Conservation (phyloP, 371 early-diverging fungal species). For the Actinomortierella wolfii region DNA sequence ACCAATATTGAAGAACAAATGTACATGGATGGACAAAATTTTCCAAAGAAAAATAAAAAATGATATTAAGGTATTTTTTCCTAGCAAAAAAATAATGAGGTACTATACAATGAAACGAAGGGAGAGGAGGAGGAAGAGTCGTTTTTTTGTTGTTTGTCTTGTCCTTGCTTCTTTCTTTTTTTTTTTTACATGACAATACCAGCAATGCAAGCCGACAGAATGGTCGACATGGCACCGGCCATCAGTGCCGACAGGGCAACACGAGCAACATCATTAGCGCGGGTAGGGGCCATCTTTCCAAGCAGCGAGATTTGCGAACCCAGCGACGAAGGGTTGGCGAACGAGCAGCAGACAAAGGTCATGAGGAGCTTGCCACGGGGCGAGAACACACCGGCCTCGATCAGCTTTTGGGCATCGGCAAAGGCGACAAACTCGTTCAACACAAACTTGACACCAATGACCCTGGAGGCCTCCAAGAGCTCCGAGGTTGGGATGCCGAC, state of each 20-base stretch:
- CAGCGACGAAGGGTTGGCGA: slow-evolving; percentile 87
- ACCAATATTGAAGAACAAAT: too few species aligned
- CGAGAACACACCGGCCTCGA: slow-evolving; percentile 8
- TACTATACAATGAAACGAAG: too few species aligned
- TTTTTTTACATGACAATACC: slow-evolving; percentile 67
- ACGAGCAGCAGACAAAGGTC: slow-evolving; percentile 87
- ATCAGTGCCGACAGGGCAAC: slow-evolving; percentile 83
- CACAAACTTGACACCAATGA: slow-evolving; percentile 86
- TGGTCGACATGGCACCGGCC: slow-evolving; percentile 82
- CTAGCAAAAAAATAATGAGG: too few species aligned
- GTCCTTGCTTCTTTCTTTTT: background rate
- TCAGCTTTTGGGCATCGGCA: slow-evolving; percentile 15
- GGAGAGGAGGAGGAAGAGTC: too few species aligned
- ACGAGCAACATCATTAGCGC: slow-evolving; percentile 77
- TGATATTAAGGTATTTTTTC: too few species aligned
- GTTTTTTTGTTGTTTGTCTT: too few species aligned
- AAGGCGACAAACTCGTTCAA: slow-evolving; percentile 92
- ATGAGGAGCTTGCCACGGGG: slow-evolving; percentile 58
- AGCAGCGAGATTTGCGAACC: slow-evolving; percentile 87
- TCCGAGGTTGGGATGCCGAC: slow-evolving; percentile 76
- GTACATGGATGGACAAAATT: too few species aligned
- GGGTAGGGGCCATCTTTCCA: slow-evolving; percentile 81
- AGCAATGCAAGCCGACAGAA: slow-evolving; percentile 85
- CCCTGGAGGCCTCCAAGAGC: slow-evolving; percentile 66
- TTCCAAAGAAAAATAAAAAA: too few species aligned